Conservation (phyloP, 2,329 filamentous ascomycete species). For the Cytospora piceae region DNA sequence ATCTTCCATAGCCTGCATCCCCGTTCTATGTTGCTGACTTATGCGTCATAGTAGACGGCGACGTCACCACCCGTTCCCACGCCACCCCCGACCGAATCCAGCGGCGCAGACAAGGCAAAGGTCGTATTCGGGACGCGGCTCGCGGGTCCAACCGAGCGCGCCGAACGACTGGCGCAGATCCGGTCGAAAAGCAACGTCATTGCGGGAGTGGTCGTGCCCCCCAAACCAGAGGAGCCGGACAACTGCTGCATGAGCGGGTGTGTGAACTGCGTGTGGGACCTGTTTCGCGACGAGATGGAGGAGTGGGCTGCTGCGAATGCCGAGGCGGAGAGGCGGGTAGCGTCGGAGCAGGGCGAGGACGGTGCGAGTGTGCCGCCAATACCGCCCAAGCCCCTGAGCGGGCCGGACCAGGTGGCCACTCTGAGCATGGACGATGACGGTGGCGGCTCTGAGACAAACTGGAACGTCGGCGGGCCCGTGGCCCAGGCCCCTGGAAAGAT, state of each 20-base stretch:
- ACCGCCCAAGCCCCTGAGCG: not conserved
- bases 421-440: slow-evolving; percentile 79
- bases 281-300: slow-evolving; percentile 88
- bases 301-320: slow-evolving; percentile 73
- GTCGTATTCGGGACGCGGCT: slow-evolving; percentile 84
- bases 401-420: slow-evolving; percentile 41
- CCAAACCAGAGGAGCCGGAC: slow-evolving; percentile 84
- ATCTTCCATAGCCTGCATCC: not conserved
- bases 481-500: slow-evolving; percentile 41
- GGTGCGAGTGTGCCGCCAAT: slow-evolving; percentile 30
- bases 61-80: slow-evolving; percentile 40
- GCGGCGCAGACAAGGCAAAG: slow-evolving; percentile 58
- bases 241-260: slow-evolving; percentile 99
- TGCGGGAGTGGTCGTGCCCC: slow-evolving; percentile 82
- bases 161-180: slow-evolving; percentile 61
- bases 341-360: slow-evolving; percentile 39
- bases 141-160: slow-evolving; percentile 71
- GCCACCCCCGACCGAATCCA: slow-evolving; percentile 46
- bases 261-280: slow-evolving; percentile 96
- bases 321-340: slow-evolving; percentile 63
- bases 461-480: slow-evolving; percentile 50
- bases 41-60: slow-evolving; percentile 29
- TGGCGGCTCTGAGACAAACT: slow-evolving; percentile 72
- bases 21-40: slow-evolving; percentile 5
- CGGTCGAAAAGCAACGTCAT: slow-evolving; percentile 65